Evolutionary conservation across 805 yeast species (phyloP).

Genomic region (Yarrowia sp.): DNA sequence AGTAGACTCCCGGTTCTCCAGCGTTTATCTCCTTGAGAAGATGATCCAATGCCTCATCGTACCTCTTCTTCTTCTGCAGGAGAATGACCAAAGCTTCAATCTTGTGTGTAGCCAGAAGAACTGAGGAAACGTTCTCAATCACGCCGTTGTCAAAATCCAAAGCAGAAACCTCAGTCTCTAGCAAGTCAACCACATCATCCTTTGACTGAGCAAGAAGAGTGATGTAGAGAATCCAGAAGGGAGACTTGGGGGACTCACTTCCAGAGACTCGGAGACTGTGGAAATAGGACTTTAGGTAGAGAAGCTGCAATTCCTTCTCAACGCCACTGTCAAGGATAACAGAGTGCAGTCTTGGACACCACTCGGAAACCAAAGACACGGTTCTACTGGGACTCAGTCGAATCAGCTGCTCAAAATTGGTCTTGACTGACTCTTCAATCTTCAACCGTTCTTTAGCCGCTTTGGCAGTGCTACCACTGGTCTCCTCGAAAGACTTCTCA

Average conservation of each 20-base stretch:
- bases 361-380: conserved; percentile 48
- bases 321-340: conserved; percentile 50
- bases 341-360: conserved; percentile 54
- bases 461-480: conserved; percentile 42
- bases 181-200: background rate
- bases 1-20: background rate
- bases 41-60: conserved; percentile 8
- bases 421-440: conserved; percentile 18
- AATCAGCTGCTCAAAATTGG: conserved; percentile 14
- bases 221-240: conserved; percentile 17
- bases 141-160: conserved; percentile 7
- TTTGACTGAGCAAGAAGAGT: background rate
- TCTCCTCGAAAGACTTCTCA: conserved; percentile 41
- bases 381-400: conserved; percentile 26
- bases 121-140: conserved; percentile 1
- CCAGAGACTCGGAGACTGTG: conserved; percentile 20
- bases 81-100: conserved; percentile 1
- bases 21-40: conserved; percentile 1
- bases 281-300: conserved; percentile 24
- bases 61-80: conserved; percentile 21
- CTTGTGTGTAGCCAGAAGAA: background rate
- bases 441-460: conserved; percentile 40
- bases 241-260: conserved; percentile 1
- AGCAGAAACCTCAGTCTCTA: conserved; percentile 4
- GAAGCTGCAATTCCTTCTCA: conserved; percentile 41